Evolutionary conservation across 2,329 filamentous ascomycete species (phyloP), one percentile per base, ranked within the genome.

Genomic region (Penicillium sclerotiorum): DNA sequence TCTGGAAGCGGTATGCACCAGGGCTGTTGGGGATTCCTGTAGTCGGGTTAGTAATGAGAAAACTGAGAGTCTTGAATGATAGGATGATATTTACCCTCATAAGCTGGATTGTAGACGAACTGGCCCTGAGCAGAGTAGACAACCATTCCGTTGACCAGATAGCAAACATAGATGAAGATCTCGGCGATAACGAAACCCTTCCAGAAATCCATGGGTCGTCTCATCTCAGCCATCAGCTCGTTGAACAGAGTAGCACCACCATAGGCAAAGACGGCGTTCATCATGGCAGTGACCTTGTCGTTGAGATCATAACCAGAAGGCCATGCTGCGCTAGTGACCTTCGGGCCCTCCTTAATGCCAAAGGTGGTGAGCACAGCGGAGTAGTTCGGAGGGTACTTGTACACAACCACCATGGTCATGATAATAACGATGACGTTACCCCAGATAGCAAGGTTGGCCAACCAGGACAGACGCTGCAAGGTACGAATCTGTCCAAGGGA

Each of bases 401-500:
- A 72, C 2, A 76, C 74, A 5, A 79, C 77, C 13, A 73, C 79
- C 78, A 83, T 82, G 18, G 76, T 78, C 50, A 83, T 76, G 56
- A 83, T 74, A 47, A 84, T 77, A 57, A 80, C 73, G 28, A 79
- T 56, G 13, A 84, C 51, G 51, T 82, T 83, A 42, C 83, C 59
- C 77, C 79, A 84, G 17, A 84, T 75, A 2, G 79, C 76, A 13
- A 77, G 58, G 55, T 81, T 83, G 13, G 81, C 79, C 1, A 84
- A 62, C 30, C 46, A 57, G 7, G 52, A 49, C 18, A 57, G 48
- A 12, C 52, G 51, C 17, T 57, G 75, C 36, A 84, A 68, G 0
- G 80, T 83, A 11, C 82, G 74, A 45, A 85, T 78, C 58, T 83
- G 81, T 3, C 78, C 79, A 3, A 83, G 53, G 7, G 81, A n/a